These are phyloP conservation scores for Verticillium dahliae DNA, from an alignment of 2,329 filamentous ascomycete species.

Conservation along the genomic window DNA sequence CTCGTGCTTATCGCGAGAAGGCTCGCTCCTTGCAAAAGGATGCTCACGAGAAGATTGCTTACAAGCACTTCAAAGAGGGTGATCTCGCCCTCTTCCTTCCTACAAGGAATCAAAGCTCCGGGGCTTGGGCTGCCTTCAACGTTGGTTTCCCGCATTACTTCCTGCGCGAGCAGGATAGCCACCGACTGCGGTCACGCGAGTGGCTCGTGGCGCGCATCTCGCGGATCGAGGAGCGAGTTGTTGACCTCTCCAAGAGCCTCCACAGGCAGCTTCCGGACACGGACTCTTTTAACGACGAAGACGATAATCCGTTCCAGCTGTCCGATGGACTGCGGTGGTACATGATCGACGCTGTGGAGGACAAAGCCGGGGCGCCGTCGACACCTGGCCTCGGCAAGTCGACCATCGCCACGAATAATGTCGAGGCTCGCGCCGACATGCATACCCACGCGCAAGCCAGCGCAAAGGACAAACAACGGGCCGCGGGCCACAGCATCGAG, in stretches of 20 bases:
- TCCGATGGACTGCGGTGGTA: conserved; percentile 96
- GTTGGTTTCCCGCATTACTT: conserved; percentile 97
- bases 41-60: conserved; percentile 92
- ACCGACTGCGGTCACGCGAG: conserved; percentile 77
- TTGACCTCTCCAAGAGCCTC: conserved; percentile 80
- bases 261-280: conserved; percentile 33
- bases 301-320: conserved; percentile 95
- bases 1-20: conserved; percentile 79
- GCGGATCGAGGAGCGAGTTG: conserved; percentile 85
- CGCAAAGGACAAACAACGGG: conserved; percentile 36
- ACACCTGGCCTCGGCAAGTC: conserved; percentile 88
- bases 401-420: conserved; percentile 80
- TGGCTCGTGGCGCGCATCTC: conserved; percentile 96
- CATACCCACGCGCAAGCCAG: conserved; percentile 38
- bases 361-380: conserved; percentile 85
- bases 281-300: conserved; percentile 58
- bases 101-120: conserved; percentile 86
- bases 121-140: conserved; percentile 98
- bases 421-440: conserved; percentile 77
- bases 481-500: conserved; percentile 53
- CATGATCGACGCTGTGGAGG: conserved; percentile 85
- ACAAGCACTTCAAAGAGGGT: conserved; percentile 91
- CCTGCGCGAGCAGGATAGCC: conserved; percentile 83
- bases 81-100: conserved; percentile 91
- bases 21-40: conserved; percentile 76